Base-by-base conservation (phyloP, 768 basidiomycete species). In the Hygrocybe punicea region DNA sequence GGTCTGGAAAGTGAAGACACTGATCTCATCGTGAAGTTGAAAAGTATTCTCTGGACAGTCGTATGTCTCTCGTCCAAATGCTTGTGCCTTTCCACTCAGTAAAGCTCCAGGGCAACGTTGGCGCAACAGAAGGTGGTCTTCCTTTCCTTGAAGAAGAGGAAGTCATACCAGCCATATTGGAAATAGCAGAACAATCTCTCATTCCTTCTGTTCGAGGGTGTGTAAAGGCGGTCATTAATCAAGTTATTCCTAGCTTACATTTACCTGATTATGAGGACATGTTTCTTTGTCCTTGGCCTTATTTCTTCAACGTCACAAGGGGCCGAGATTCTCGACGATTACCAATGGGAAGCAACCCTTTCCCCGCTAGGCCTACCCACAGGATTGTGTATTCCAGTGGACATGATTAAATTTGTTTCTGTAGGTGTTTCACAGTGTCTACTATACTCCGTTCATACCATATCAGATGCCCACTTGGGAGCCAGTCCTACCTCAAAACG, bases 21-120 rank as follows among this genome's bases (percentile, higher is more conserved):
- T 11, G 91, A 90, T 39, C 78, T 97, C 35, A 89, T 98, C 48
- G 75, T 87, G 65, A 94, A 91, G 70, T 71, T 99, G 44, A 98
- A 99, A 73, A 96, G 93, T 66, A 89, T 94, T 13, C 76, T 98
- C 0, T 99, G 97, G 97, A 93, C 93, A 4, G 89, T 98, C 55
- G 96, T 98, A 70, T 64, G 91, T 81, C 13, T 23, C n/a, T n/a
- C 19, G 4, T 25, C 59, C 21, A 29, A 25, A 23, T 33, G 35
- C 1, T 7, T 56, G 50, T 24, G 14, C n/a, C 25, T 10, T 24
- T 19, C 50, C 16, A 17, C 51, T 37, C 54, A 53, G 24, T 51
- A 53, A 37, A 34, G 54, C 6, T 13, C 21, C 61, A 98, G 96
- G 97, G 97, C 3, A 94, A 95, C 67, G 88, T 98, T 51, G 96